Evolutionary conservation across 2,329 filamentous ascomycete genomes (phyloP), one percentile per base, ranked within the genome.

Genomic region (Nigrospora oryzae): DNA sequence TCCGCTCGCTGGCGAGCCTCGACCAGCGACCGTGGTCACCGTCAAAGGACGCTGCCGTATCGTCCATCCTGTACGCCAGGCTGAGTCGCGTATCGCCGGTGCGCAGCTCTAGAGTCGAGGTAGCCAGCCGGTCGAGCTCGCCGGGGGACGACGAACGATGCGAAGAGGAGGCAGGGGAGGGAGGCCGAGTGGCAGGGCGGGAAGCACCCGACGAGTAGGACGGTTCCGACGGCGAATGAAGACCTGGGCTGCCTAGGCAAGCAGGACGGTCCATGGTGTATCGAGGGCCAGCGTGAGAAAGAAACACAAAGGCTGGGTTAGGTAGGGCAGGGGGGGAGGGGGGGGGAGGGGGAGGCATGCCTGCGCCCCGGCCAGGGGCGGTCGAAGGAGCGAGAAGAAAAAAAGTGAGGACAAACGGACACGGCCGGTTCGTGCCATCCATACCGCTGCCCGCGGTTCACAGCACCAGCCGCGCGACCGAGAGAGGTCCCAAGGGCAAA

Each of bases 341-440:
- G 23, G 23, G 23, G 19, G 19, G n/a, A n/a, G 19, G 23, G 23
- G 23, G 23, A 10, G 23, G 23, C 38, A 11, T 10, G 38, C 19
- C 12, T 34, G 10, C 23, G 23, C 23, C 23, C 23, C 23, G 23
- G 23, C 23, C 23, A 28, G 23, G n/a, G 23, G 23, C 23, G 23
- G 23, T 28, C 23, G 23, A 28, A 28, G 23, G 23, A 28, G 52
- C 49, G 49, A 48, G 44, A 46, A 33, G 47, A 49, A 50, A 33
- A 48, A 49, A 50, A 45, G 56, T 52, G 56, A 63, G 60, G 46
- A 53, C 61, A 64, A 63, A 63, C 58, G 56, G 55, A 49, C 34
- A 37, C 46, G 49, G 47, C 53, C 52, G 50, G 41, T 47, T 48
- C 50, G 50, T 46, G 52, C 51, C 56, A 52, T 56, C 52, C 54